A percentile compares a stretch with the other conserved stretches of the same genome.
Evolutionary conservation across 2,329 filamentous ascomycete species (phyloP).

Genomic region (Torrubiellomyces zombiae): DNA sequence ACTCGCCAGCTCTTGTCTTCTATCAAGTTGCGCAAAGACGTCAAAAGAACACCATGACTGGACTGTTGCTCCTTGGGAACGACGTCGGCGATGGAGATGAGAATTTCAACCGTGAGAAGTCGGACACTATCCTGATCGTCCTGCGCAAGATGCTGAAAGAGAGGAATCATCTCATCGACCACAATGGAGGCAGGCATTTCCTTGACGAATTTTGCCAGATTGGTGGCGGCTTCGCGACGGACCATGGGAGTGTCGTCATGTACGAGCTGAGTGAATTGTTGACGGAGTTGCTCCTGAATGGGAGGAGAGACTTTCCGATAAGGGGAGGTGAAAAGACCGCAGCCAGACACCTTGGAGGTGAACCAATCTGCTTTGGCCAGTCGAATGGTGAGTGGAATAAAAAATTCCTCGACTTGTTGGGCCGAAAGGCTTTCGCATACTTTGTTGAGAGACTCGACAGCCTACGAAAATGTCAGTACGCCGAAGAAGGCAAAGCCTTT

Average conservation of each 20-base stretch:
- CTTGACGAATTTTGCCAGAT: conserved; percentile 94
- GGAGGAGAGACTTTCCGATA: conserved; percentile 79
- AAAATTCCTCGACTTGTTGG: conserved; percentile 90
- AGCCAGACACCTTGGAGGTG: conserved; percentile 96
- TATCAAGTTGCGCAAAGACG: conserved; percentile 80
- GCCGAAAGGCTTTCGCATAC: conserved; percentile 86
- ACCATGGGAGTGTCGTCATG: conserved; percentile 99
- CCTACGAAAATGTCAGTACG: conserved; percentile 33
- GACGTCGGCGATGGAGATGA: conserved; percentile 91
- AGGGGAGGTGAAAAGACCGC: conserved; percentile 82
- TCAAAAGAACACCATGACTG: conserved; percentile 84
- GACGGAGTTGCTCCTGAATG: conserved; percentile 80
- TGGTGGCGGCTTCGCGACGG: conserved; percentile 86
- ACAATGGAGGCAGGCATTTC: conserved; percentile 85
- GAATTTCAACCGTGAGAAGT: conserved; percentile 84
- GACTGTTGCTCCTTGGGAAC: conserved; percentile 97
- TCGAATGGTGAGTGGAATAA: conserved; percentile 87
- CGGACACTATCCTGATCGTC: conserved; percentile 98
- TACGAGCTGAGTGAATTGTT: conserved; percentile 83
- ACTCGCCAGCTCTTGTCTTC: conserved; percentile 99
- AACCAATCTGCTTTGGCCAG: conserved; percentile 99
- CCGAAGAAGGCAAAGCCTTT: no score
- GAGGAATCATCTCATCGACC: conserved; percentile 96
- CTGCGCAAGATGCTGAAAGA: conserved; percentile 90
- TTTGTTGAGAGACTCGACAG: conserved; percentile 97